Conservation (phyloP, 768 basidiomycete genomes). For the Russula vinacea region DNA sequence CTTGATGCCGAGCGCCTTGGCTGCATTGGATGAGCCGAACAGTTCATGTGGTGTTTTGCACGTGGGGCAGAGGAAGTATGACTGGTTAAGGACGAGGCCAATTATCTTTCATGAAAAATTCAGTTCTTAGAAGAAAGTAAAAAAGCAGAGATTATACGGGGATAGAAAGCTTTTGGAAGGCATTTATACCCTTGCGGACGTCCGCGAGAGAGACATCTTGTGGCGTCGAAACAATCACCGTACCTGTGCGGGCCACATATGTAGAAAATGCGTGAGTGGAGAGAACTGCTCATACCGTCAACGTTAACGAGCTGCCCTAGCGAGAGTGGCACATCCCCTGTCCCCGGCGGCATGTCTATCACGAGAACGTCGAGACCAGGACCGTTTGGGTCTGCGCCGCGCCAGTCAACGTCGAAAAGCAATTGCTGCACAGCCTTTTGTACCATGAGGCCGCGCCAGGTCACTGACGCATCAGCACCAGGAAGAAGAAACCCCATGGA, state of each 20-base stretch:
- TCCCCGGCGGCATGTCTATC: slow-evolving; percentile 95
- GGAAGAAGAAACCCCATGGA: slow-evolving; percentile 95
- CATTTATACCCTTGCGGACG: slow-evolving; percentile 86
- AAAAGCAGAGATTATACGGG: slow-evolving; percentile 54
- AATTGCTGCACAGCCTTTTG: slow-evolving; percentile 97
- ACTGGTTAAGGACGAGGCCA: slow-evolving; percentile 85
- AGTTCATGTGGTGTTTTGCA: slow-evolving; percentile 63
- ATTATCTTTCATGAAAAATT: slow-evolving; percentile 55
- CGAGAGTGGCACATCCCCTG: slow-evolving; percentile 92
- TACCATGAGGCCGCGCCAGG: slow-evolving; percentile 98
- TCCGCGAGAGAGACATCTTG: slow-evolving; percentile 92
- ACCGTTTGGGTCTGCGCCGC: slow-evolving; percentile 38
- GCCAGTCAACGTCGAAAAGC: slow-evolving; percentile 95
- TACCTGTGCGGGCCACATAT: slow-evolving; percentile 48
- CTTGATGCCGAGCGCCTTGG: slow-evolving; percentile 53
- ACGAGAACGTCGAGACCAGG: slow-evolving; percentile 78
- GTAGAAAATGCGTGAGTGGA: not conserved
- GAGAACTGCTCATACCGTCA: slow-evolving; percentile 54
- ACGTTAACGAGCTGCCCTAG: slow-evolving; percentile 83
- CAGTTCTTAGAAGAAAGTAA: not conserved
- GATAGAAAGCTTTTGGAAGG: slow-evolving; percentile 85
- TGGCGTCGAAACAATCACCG: slow-evolving; percentile 92
- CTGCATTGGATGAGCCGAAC: slow-evolving; percentile 65
- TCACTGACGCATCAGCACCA: slow-evolving; percentile 70
- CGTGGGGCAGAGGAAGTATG: slow-evolving; percentile 74